Evolutionary conservation across 192 early-diverging fungal genomes (phyloP).

Genomic region (Dimargaris cristalligena): DNA sequence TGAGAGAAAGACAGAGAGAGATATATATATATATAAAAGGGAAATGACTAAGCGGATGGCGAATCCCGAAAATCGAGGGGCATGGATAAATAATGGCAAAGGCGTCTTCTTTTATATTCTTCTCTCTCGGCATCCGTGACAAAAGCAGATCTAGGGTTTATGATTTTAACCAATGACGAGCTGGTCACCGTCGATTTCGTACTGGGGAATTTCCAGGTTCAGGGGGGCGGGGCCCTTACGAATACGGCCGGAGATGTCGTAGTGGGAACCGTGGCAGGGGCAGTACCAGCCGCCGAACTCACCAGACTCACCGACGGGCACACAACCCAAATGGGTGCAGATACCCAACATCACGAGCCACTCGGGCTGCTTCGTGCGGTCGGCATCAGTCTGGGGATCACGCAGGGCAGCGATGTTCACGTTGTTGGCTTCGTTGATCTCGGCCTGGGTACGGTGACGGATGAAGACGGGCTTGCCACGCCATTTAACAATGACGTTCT

Average conservation of each 20-base stretch:
- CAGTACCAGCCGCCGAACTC: conserved; percentile 99
- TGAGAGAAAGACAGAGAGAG: no score
- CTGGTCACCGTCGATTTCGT: conserved; percentile 55
- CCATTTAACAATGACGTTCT: conserved; percentile 97
- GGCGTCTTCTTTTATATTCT: no score
- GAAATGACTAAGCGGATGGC: no score
- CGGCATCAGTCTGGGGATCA: conserved; percentile 82
- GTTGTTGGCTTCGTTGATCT: conserved; percentile 82
- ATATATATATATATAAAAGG: no score
- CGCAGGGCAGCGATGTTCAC: conserved; percentile 66
- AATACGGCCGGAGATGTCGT: conserved; percentile 96
- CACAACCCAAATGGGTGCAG: conserved; percentile 85
- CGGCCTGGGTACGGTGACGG: conserved; percentile 84
- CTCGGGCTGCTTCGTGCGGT: conserved; percentile 77
- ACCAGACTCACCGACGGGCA: conserved; percentile 94
- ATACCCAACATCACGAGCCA: conserved; percentile 94
- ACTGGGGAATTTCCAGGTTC: conserved; percentile 90
- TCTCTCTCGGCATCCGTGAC: no score
- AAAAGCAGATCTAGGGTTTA: no score
- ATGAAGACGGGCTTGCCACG: conserved; percentile 97
- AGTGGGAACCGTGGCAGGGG: conserved; percentile 99
- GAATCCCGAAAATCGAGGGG: no score
- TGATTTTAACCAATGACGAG: conserved; percentile 75
- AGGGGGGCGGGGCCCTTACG: conserved; percentile 96
- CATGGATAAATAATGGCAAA: no score